Evolutionary conservation across 2,329 filamentous ascomycete species (phyloP).

Genomic region (Sporothrix brunneoviolacea): DNA sequence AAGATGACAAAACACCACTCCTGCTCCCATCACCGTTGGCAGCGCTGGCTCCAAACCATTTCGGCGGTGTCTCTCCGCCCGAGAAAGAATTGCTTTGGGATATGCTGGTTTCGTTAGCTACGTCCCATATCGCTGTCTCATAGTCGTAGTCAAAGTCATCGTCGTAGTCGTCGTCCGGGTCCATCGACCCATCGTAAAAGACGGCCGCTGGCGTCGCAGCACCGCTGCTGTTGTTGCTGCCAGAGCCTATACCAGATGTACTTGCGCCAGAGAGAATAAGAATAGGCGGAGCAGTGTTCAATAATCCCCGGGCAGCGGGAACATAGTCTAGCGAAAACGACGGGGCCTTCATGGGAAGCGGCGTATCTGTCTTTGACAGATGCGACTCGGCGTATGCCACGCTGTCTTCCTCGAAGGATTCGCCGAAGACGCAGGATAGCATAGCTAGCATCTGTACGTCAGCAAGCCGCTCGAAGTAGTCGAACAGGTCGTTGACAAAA

Average conservation of each 20-base stretch:
- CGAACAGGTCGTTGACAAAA: slow-evolving; percentile 57
- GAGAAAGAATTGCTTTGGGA: slow-evolving; percentile 45
- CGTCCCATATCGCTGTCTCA: slow-evolving; percentile 52
- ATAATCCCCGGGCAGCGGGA: slow-evolving; percentile 35
- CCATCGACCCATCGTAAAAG: slow-evolving; percentile 16
- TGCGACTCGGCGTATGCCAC: slow-evolving; percentile 52
- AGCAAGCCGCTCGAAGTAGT: slow-evolving; percentile 54
- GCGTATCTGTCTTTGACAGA: slow-evolving; percentile 53
- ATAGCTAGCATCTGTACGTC: slow-evolving; percentile 67
- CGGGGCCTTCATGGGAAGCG: slow-evolving; percentile 57
- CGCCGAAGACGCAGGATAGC: slow-evolving; percentile 63
- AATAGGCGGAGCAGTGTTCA: neutral
- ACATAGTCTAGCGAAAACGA: slow-evolving; percentile 63
- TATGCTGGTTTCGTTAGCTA: slow-evolving; percentile 32
- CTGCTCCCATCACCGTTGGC: slow-evolving; percentile 21
- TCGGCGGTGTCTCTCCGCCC: slow-evolving; percentile 55
- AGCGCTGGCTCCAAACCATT: slow-evolving; percentile 38
- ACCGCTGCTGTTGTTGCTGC: slow-evolving; percentile 11
- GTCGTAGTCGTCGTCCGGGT: slow-evolving; percentile 22
- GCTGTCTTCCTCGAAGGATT: slow-evolving; percentile 52
- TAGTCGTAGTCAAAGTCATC: slow-evolving; percentile 47
- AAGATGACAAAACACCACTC: slow-evolving; percentile 47
- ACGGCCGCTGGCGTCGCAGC: slow-evolving; percentile 10
- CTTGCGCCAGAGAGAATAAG: slow-evolving; percentile 21
- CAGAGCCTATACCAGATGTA: slow-evolving; percentile 30